A percentile compares a stretch with the other conserved stretches of the same genome.
Evolutionary conservation across 2,329 filamentous ascomycete species (phyloP).

Genomic region (Nemania bipapillata): DNA sequence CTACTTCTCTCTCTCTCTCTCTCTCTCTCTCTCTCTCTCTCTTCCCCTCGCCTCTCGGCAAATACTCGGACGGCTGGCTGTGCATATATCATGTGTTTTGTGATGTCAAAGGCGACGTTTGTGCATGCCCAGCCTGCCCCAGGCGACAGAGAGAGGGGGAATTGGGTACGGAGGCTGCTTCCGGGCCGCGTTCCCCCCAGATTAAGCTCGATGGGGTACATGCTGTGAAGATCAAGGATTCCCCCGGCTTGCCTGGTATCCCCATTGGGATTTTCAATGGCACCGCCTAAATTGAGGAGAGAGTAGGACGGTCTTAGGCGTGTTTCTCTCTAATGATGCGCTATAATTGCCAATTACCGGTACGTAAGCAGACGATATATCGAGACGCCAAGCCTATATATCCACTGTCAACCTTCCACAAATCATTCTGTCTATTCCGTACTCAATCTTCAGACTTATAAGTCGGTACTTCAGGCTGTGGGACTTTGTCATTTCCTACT

Average conservation of each 20-base stretch:
- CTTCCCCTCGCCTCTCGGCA: slow-evolving; percentile 44
- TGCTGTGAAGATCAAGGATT: slow-evolving; percentile 17
- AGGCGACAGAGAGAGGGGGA: slow-evolving; percentile 1
- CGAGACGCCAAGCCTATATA: slow-evolving; percentile 18
- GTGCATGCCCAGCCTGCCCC: background rate
- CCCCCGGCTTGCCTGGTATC: background rate
- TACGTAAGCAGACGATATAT: slow-evolving; percentile 1
- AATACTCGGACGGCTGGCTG: slow-evolving; percentile 34
- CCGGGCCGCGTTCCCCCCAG: slow-evolving; percentile 47
- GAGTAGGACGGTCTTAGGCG: background rate
- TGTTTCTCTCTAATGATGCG: background rate
- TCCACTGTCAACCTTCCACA: slow-evolving; percentile 12
- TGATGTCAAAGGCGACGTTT: slow-evolving; percentile 12
- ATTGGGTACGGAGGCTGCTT: slow-evolving; percentile 32
- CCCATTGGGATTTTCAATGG: slow-evolving; percentile 18
- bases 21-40: background rate
- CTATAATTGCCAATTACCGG: background rate
- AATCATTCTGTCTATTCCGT: slow-evolving; percentile 16
- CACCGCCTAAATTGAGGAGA: slow-evolving; percentile 35
- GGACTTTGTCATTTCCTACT: slow-evolving; percentile 5
- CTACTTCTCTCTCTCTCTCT: no score
- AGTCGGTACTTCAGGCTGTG: slow-evolving; percentile 16
- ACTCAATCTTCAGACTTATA: slow-evolving; percentile 10
- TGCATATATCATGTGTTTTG: slow-evolving; percentile 7
- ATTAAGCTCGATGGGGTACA: slow-evolving; percentile 41